Conservation (phyloP, 208 protist species). For the Naegleria gruberi region DNA sequence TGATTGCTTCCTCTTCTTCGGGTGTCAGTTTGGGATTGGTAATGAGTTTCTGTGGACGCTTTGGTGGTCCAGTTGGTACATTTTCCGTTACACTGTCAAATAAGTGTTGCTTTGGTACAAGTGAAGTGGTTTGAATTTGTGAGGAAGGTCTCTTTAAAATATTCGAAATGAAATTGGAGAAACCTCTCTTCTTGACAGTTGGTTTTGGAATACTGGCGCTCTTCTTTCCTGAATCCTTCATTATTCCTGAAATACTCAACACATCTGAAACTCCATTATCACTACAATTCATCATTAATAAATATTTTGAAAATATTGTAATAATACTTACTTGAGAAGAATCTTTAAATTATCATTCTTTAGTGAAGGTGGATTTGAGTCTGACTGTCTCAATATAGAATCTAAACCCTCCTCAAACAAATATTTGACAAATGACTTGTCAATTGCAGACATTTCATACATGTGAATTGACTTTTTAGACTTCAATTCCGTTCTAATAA, state of each 20-base stretch:
- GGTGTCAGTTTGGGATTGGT: neutral
- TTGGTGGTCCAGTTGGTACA: neutral
- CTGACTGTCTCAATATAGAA: neutral
- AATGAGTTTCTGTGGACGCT: neutral
- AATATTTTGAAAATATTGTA: neutral
- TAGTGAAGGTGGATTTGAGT: neutral
- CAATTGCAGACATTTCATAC: neutral
- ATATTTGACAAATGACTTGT: neutral
- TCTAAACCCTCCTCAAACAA: neutral
- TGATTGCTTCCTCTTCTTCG: neutral
- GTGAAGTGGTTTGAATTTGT: neutral
- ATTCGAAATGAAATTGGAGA: too few species aligned
- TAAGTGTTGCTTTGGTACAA: neutral
- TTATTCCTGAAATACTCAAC: too few species aligned
- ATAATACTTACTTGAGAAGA: neutral
- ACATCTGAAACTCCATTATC: neutral
- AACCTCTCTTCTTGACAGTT: too few species aligned
- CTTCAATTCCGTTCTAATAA: neutral
- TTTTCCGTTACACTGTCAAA: neutral
- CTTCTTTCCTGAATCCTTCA: too few species aligned
- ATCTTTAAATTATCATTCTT: neutral
- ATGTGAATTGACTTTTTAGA: neutral
- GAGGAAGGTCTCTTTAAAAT: neutral
- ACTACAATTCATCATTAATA: neutral
- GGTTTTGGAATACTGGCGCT: too few species aligned